These are phyloP conservation scores for Larix kaempferi DNA, from an alignment of 75 land plant genomes.

Conservation along the genomic window DNA sequence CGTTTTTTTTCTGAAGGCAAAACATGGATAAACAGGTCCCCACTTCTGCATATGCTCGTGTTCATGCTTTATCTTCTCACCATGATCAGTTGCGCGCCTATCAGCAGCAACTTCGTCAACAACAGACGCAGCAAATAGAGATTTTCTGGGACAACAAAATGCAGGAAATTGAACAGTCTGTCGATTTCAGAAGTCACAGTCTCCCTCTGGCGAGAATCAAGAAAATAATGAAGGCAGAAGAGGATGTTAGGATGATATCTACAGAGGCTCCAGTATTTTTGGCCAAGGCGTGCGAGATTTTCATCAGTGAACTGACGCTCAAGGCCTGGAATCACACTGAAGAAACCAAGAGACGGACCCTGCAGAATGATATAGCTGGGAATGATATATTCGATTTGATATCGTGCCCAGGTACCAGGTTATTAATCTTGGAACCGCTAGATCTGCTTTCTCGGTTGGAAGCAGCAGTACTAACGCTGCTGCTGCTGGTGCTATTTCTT, in stretches of 20 bases:
- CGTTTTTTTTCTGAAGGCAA: too few relatives aligned
- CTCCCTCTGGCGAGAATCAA: conserved; percentile 57
- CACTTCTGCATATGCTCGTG: too few relatives aligned
- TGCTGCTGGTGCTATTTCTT: too few relatives aligned
- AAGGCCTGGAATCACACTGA: conserved; percentile 66
- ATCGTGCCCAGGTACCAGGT: conserved; percentile 26
- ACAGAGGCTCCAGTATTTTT: conserved; percentile 66
- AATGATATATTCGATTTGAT: conserved; percentile 55
- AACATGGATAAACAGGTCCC: too few relatives aligned
- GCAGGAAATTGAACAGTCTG: conserved; percentile 50
- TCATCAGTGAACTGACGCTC: conserved; percentile 58
- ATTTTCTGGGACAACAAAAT: conserved; percentile 25
- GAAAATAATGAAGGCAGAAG: conserved; percentile 69
- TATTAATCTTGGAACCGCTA: too few relatives aligned
- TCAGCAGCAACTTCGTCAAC: conserved; percentile 9
- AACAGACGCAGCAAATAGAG: conserved; percentile 35
- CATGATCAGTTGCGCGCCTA: too few relatives aligned
- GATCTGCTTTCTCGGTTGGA: too few relatives aligned
- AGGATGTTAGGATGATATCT: conserved; percentile 66
- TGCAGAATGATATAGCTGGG: conserved; percentile 63
- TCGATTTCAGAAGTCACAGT: conserved; percentile 52
- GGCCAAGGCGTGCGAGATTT: conserved; percentile 77
- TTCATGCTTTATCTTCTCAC: too few relatives aligned
- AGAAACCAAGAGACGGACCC: conserved; percentile 58
- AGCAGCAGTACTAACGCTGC: too few relatives aligned